Base-by-base conservation (phyloP, 2,329 filamentous ascomycete species). In the Orbilia oligospora region DNA sequence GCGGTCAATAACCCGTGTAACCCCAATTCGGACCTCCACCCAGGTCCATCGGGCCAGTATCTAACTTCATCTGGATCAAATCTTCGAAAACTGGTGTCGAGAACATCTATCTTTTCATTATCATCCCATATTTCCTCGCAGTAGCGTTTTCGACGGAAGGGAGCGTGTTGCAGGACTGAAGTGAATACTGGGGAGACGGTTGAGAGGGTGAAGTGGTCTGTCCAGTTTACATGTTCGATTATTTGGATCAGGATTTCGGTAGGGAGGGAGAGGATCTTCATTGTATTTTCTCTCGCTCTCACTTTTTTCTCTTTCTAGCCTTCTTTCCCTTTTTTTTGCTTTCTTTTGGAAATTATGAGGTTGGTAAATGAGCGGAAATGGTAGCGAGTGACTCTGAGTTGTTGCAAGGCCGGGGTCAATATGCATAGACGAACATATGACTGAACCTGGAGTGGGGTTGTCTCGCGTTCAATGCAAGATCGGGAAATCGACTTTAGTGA, bases 121-220 rank as follows among this genome's bases (percentile, higher is more conserved):
- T 38, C 20, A 20, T 24, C 20, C 56, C 56, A 61, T 5, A 61
- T 30, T 33, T 58, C 56, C 10, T 44, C 56, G 36, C 56, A 61
- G 5, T 61, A 61, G 0, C 56, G 56, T 18, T 44, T 44, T 8
- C 56, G 56, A 44, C 56, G 56, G 36, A 61, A 61, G 8, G 36
- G 24, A 5, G 41, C 44, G 56, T 61, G 56, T 36, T 63, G 30
- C 24, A 75, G 41, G 16, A 75, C 18, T 8, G 64, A 20, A 12
- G 33, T 20, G 33, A 56, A 69, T 12, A 55, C 1, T 0, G 55
- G 71, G 4, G 48, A 46, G 4, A 53, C 64, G n/a, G 24, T 41
- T 5, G 64, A 33, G 8, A 75, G 55, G 9, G 38, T 56, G 18
- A 63, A 68, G 20, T 75, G 71, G 30, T 75, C 71, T 1, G 58